phyloP scores from a whole-genome alignment of 1,284 basidiomycete genomes.

The Phellopilus nigrolimitatus region DNA sequence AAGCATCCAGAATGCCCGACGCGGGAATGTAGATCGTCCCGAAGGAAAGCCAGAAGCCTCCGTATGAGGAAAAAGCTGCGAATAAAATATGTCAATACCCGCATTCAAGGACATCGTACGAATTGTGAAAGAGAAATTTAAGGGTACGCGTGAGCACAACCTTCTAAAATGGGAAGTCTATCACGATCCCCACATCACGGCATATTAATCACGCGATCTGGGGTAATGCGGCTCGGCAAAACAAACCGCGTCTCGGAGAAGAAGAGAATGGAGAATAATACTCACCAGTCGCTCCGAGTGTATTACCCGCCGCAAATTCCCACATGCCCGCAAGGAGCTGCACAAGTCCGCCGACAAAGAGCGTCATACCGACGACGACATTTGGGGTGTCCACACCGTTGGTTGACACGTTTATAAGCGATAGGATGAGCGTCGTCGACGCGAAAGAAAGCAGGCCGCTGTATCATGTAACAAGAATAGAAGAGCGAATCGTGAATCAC shows the following conservation, averaged over 20 bases:
- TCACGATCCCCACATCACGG: neutral
- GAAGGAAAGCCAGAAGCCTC: slow-evolving; percentile 82
- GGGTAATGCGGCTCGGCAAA: no score
- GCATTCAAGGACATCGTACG: slow-evolving; percentile 5
- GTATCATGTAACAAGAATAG: slow-evolving; percentile 10
- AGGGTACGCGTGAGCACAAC: neutral
- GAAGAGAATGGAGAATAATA: no score
- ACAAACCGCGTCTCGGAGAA: no score
- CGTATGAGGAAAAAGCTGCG: slow-evolving; percentile 77
- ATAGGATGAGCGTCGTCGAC: slow-evolving; percentile 68
- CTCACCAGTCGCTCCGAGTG: slow-evolving; percentile 66
- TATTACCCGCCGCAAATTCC: slow-evolving; percentile 76
- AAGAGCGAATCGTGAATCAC: neutral
- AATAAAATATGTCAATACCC: slow-evolving; percentile 6
- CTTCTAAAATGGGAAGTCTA: neutral
- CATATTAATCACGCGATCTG: no score
- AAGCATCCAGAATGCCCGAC: slow-evolving; percentile 54
- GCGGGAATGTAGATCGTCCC: slow-evolving; percentile 62
- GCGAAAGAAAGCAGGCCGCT: slow-evolving; percentile 73
- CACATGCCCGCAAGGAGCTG: slow-evolving; percentile 77
- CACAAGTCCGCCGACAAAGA: slow-evolving; percentile 78
- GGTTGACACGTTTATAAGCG: slow-evolving; percentile 57
- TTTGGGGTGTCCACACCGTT: slow-evolving; percentile 55
- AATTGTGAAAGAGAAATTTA: neutral
- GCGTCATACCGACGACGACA: slow-evolving; percentile 79